Conservation (phyloP, 192 early-diverging fungal genomes). For the Coemansia sp. region DNA sequence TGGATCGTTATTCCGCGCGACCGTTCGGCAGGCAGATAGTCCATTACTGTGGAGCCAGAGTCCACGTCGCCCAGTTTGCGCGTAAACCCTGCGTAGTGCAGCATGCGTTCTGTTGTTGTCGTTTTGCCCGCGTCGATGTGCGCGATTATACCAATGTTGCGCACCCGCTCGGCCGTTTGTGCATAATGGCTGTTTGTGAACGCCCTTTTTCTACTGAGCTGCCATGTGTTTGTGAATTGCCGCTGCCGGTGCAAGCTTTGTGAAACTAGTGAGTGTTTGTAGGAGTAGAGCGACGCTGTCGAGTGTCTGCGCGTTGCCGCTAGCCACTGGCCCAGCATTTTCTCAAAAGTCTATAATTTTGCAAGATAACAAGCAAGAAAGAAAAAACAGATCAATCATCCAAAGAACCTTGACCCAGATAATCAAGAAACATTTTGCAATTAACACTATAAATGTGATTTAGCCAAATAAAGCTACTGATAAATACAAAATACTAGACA, state of each 20-base stretch:
- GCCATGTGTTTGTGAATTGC: neutral
- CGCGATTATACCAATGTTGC: slow-evolving; percentile 94
- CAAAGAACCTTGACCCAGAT: too few species aligned
- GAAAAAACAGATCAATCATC: neutral
- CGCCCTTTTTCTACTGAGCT: neutral
- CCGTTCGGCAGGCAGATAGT: slow-evolving; percentile 83
- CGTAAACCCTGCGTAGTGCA: slow-evolving; percentile 91
- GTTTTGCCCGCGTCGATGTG: slow-evolving; percentile 98
- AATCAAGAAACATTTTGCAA: too few species aligned
- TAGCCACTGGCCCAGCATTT: neutral
- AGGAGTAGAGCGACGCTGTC: too few species aligned
- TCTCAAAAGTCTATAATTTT: neutral
- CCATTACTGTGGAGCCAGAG: slow-evolving; percentile 91
- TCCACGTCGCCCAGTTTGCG: slow-evolving; percentile 89
- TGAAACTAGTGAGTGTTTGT: neutral
- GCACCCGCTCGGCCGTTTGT: slow-evolving; percentile 26
- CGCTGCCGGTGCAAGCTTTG: neutral
- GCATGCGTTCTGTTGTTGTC: slow-evolving; percentile 97
- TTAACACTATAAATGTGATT: too few species aligned
- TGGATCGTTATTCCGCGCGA: slow-evolving; percentile 94
- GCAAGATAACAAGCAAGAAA: neutral
- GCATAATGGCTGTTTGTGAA: slow-evolving; percentile 6
- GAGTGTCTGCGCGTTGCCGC: neutral
- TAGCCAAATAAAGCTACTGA: neutral
- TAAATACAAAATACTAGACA: slow-evolving; percentile 7